A percentile compares a stretch with the other conserved stretches of the same genome.
Conservation (phyloP, 345 rosid species). For the Salix arbutifolia region DNA sequence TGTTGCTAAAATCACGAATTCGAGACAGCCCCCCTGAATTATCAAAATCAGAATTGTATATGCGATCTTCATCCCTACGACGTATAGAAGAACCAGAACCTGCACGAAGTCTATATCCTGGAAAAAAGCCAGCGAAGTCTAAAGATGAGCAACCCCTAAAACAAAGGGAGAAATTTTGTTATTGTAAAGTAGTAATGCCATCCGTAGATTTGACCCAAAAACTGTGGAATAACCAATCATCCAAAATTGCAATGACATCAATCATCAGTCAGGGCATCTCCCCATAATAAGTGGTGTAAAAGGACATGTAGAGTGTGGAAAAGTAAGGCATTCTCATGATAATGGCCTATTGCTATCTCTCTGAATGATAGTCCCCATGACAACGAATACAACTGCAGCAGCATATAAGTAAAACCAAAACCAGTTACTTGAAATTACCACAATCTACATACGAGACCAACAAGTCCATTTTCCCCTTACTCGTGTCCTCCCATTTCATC, state of each 20-base stretch:
- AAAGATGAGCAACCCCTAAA: constrained; percentile 28
- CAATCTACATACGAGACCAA: not conserved
- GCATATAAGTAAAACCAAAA: constrained; percentile 12
- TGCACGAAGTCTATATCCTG: constrained; percentile 75
- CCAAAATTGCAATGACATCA: constrained; percentile 27
- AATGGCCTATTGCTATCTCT: constrained; percentile 20
- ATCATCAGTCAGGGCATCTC: constrained; percentile 27
- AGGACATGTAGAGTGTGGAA: constrained; percentile 12
- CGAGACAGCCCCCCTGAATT: constrained; percentile 46
- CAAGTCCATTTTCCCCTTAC: constrained; percentile 20
- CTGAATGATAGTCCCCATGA: constrained; percentile 19
- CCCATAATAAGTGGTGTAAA: constrained; percentile 8
- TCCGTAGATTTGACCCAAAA: constrained; percentile 16
- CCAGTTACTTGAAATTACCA: constrained; percentile 18
- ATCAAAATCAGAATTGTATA: constrained; percentile 53
- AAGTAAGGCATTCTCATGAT: constrained; percentile 8
- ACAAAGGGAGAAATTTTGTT: constrained; percentile 13
- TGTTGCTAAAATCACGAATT: constrained; percentile 46
- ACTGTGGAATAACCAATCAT: constrained; percentile 22
- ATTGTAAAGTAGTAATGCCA: constrained; percentile 14
- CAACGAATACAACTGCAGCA: constrained; percentile 13
- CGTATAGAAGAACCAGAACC: constrained; percentile 75
- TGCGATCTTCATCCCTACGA: constrained; percentile 53
- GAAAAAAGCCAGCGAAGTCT: constrained; percentile 34
- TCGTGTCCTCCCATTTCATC: constrained; percentile 25